Evolutionary conservation across 805 yeast species (phyloP).

Genomic region (Candida bentonensis): DNA sequence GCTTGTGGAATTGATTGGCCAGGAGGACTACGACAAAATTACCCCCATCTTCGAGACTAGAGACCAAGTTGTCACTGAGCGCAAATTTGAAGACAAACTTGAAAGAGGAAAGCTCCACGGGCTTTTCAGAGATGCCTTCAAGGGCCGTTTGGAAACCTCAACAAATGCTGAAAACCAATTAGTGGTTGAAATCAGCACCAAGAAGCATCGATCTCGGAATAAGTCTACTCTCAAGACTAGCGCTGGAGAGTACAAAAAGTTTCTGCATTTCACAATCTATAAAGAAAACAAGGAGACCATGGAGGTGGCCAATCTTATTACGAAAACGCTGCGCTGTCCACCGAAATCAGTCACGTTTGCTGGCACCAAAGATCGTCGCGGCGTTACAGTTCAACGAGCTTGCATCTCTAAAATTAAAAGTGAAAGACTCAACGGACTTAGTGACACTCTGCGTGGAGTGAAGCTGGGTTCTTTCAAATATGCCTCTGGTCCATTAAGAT

Average conservation of each 20-base stretch:
- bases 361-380: constrained; percentile 95
- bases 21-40: constrained; percentile 41
- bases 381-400: constrained; percentile 78
- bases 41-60: constrained; percentile 42
- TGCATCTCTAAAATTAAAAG: constrained; percentile 44
- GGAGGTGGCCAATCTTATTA: constrained; percentile 73
- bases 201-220: constrained; percentile 22
- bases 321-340: constrained; percentile 65
- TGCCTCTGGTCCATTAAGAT: constrained; percentile 41
- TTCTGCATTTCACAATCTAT: constrained; percentile 64
- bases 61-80: constrained; percentile 41
- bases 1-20: constrained; percentile 44
- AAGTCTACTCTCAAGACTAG: constrained; percentile 10
- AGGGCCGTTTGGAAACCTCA: constrained; percentile 60
- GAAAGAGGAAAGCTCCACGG: constrained; percentile 71
- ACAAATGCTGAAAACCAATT: constrained; percentile 60
- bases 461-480: constrained; percentile 69
- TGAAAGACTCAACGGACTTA: constrained; percentile 62
- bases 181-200: constrained; percentile 41
- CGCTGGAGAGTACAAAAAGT: constrained; percentile 56
- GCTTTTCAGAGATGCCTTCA: constrained; percentile 57
- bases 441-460: constrained; percentile 63
- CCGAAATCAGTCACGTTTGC: constrained; percentile 62
- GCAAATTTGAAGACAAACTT: constrained; percentile 49
- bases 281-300: constrained; percentile 95